phyloP scores from a whole-genome alignment of 495 filamentous ascomycete species.

The Lindgomyces ingoldianus region DNA sequence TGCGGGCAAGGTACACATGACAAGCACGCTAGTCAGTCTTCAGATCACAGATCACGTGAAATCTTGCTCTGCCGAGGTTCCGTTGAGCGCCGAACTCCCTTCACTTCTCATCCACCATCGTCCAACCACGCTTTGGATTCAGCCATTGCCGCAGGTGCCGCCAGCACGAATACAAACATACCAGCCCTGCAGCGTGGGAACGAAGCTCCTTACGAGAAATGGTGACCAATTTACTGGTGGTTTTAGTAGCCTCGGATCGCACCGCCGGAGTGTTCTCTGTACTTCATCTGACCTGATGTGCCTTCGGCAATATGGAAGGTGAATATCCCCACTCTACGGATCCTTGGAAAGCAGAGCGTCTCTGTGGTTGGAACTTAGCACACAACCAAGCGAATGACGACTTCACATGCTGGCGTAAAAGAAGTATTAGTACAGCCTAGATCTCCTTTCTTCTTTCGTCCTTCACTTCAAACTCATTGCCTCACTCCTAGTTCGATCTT shows the following conservation, averaged over 20 bases:
- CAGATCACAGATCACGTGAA: no score
- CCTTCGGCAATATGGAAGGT: conserved; percentile 9
- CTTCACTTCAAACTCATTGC: neutral
- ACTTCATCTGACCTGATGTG: neutral
- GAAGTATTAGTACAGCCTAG: neutral
- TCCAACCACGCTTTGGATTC: no score
- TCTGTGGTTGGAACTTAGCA: neutral
- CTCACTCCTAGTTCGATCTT: neutral
- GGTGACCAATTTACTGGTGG: neutral
- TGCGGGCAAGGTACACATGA: no score
- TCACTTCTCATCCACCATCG: no score
- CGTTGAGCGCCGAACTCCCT: no score
- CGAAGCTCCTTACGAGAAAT: neutral
- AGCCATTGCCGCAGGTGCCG: neutral
- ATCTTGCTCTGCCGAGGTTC: no score
- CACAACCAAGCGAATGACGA: neutral
- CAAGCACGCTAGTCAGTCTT: no score
- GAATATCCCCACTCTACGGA: conserved; percentile 1
- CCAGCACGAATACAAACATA: neutral
- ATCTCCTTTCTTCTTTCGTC: neutral
- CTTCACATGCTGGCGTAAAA: neutral
- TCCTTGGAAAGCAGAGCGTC: neutral
- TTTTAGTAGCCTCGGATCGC: neutral
- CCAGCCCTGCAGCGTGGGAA: neutral
- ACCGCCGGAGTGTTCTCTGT: neutral